Base-by-base conservation (phyloP, 768 basidiomycete species). In the Lentinula edodes region DNA sequence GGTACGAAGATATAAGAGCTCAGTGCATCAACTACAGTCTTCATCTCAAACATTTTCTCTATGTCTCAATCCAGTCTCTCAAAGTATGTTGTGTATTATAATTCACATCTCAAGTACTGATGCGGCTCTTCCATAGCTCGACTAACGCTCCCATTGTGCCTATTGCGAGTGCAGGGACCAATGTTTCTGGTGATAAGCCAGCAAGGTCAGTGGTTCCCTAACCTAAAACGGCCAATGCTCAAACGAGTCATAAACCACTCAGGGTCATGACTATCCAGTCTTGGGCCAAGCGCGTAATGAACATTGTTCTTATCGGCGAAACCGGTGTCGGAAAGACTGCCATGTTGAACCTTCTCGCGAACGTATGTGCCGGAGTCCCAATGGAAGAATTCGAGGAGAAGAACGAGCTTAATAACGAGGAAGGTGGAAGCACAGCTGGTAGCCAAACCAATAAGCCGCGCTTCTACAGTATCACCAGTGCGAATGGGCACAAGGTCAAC, bases 311-410 rank as follows among this genome's bases (percentile, higher is more conserved):
- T 28, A 53, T 66, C 42, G 66, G 66, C 23, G 66, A 67, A 41
- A 67, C 66, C 0, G 66, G 66, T 16, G 65, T 65, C 6, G 66
- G 66, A 1, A 67, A 67, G 52, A 63, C 66, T 2, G 60, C 61
- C 8, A 42, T 67, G 16, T 45, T 67, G 13, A 53, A 64, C n/a
- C 48, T 67, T 10, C 53, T 67, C 13, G 63, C 61, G 32, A 67
- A 67, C 38, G 58, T 66, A 10, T 59, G 62, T 28, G 57, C 61
- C 12, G 66, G 65, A 6, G 16, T 52, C 51, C 15, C 12, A 18
- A 4, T 52, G 6, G 35, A 52, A 34, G 51, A 52, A 15, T 52
- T 52, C 51, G 34, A 52, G 28, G 51, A 34, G 32, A 52, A 13
- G 13, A 13, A 52, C 16, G 6, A 34, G 7, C 13, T 18, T 32